These are phyloP conservation scores for Salvia sclarea DNA, from an alignment of 305 asterid genomes.

Conservation along the genomic window DNA sequence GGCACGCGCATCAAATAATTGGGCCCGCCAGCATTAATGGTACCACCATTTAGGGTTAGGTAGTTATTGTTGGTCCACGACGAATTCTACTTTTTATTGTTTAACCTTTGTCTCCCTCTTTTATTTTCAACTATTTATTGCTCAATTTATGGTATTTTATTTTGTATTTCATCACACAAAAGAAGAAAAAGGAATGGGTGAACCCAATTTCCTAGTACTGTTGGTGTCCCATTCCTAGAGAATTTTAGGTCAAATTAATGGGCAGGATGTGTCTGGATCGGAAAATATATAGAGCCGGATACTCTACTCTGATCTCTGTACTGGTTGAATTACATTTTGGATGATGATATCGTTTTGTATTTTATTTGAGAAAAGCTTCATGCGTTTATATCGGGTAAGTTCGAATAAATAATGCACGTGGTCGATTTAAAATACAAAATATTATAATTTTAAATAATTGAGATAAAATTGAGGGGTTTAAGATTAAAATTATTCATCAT, in stretches of 20 bases:
- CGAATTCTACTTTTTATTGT: background rate
- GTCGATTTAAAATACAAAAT: background rate
- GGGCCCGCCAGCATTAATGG: slow-evolving; percentile 9
- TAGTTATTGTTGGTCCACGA: slow-evolving; percentile 1
- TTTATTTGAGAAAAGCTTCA: background rate
- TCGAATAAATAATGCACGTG: background rate
- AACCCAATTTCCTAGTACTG: background rate
- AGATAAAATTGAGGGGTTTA: background rate
- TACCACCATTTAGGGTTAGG: slow-evolving; percentile 7
- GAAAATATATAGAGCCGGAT: no score
- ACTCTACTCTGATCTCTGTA: background rate
- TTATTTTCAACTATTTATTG: background rate
- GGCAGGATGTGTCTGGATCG: background rate
- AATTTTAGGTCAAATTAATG: background rate
- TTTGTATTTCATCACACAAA: background rate
- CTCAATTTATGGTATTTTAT: background rate
- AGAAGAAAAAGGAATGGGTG: background rate
- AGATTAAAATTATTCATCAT: no score
- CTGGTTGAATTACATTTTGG: background rate
- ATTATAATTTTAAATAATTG: background rate
- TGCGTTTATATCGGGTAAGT: background rate
- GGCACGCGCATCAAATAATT: slow-evolving; percentile 12
- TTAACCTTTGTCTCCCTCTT: slow-evolving; percentile 5
- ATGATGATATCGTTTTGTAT: background rate
- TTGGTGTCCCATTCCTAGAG: background rate